Conservation (phyloP, 164 flowering plant species). For the Aristolochia contorta region DNA sequence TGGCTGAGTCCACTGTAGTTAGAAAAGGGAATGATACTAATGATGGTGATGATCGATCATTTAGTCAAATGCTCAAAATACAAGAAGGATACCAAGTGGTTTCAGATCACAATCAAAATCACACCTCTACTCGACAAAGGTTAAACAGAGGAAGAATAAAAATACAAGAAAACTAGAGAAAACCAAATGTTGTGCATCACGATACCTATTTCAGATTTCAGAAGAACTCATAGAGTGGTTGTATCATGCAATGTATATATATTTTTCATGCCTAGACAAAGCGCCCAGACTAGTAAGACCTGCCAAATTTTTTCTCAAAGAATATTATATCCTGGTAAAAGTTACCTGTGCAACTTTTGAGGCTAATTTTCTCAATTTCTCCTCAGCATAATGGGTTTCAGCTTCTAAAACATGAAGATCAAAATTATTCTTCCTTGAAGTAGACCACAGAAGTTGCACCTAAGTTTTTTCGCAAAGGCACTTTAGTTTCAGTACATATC, state of each 20-base stretch:
- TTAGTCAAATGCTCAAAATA: no score
- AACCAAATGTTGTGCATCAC: no score
- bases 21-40: no score
- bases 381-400: conserved; percentile 44
- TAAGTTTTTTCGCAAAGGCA: conserved; percentile 27
- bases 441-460: conserved; percentile 64
- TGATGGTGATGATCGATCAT: no score
- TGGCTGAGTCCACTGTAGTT: no score
- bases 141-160: no score
- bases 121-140: no score
- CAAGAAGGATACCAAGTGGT: no score
- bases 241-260: background rate
- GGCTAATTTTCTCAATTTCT: conserved; percentile 22
- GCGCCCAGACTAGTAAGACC: background rate
- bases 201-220: no score
- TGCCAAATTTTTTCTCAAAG: background rate
- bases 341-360: conserved; percentile 50
- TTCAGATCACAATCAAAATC: no score
- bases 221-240: background rate
- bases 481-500: conserved; percentile 15
- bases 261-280: background rate
- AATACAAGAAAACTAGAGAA: no score
- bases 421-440: conserved; percentile 59
- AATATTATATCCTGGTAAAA: background rate
- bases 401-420: conserved; percentile 44